Evolutionary conservation across 176 grass and related monocot genomes (phyloP), one percentile per base, ranked within the genome.

Genomic region (Canna indica): DNA sequence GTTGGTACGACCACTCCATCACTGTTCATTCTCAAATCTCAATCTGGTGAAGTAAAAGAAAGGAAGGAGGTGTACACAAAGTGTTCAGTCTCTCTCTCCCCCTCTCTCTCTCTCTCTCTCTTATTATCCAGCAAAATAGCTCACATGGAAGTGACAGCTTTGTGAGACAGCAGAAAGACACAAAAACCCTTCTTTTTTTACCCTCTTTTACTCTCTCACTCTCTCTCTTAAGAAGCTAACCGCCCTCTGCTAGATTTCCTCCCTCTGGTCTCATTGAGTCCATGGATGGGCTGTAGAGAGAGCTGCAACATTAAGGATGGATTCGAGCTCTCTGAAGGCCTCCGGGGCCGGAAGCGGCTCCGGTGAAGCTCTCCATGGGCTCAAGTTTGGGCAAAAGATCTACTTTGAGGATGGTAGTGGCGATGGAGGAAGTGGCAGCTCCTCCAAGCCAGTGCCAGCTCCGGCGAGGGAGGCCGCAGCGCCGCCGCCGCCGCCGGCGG

Each of bases 371-470:
- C 72, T 83, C 29, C 82, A 75, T 71, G 86, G 84, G 59, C 89
- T 92, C 71, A 92, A 85, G 70, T 97, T 97, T 38, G 94, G 94
- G 41, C 77, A 97, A 79, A 97, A 92, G 82, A 82, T 90, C 63
- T 97, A 97, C 86, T 97, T 97, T 75, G 94, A 88, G 67, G 88
- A 97, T 56, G 61, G 59, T 0, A 34, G 59, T 30, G 18, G 57
- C 1, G 53, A 67, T 25, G 71, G 76, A 3, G 47, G 54, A 39
- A 78, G 85, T 38, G 71, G 41, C 15, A 64, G 57, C 0, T 63
- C 64, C 26, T 73, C 71, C 13, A 70, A 20, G 42, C 67, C 39
- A 20, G 53, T 13, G 5, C 71, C 36, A 32, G 48, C 24, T 39
- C 33, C 63, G 35, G 30, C 26, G 5, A 18, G 18, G 59, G 52